Percentiles rank a stretch among this genome's conserved stretches.
Conservation (phyloP, 2,329 filamentous ascomycete genomes). For the Fusarium albidum region DNA sequence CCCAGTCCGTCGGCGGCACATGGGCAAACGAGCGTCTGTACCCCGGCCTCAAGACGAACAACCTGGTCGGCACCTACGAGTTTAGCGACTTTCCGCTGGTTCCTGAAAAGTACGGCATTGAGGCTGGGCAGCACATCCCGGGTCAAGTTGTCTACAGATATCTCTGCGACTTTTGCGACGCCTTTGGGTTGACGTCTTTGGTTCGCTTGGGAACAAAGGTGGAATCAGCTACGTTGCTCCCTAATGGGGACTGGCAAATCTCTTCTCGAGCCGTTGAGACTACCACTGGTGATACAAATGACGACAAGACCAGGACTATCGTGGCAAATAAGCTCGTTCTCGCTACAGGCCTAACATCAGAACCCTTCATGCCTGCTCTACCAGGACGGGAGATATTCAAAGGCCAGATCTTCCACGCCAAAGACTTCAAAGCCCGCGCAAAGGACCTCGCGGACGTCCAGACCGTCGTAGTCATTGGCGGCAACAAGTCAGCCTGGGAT, state of each 20-base stretch:
- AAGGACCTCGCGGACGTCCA: slow-evolving; percentile 42
- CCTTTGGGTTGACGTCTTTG: slow-evolving; percentile 56
- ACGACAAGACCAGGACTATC: no score
- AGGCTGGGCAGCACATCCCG: slow-evolving; percentile 45
- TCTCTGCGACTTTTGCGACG: slow-evolving; percentile 44
- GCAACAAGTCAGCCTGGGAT: slow-evolving; percentile 66
- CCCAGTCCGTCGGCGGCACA: slow-evolving; percentile 62
- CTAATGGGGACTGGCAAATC: slow-evolving; percentile 39
- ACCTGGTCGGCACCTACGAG: slow-evolving; percentile 68
- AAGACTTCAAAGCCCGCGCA: slow-evolving; percentile 47
- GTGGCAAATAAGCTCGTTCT: no score
- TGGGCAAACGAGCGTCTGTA: slow-evolving; percentile 67
- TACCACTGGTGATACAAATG: no score
- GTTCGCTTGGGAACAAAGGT: slow-evolving; percentile 60
- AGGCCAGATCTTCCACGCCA: slow-evolving; percentile 52
- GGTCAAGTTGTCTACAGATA: slow-evolving; percentile 46
- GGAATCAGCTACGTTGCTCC: slow-evolving; percentile 46
- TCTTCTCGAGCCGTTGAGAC: no score
- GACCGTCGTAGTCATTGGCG: slow-evolving; percentile 59
- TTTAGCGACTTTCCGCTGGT: slow-evolving; percentile 69
- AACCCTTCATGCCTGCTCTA: slow-evolving; percentile 50
- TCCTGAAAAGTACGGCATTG: slow-evolving; percentile 50
- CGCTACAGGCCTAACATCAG: slow-evolving; percentile 57
- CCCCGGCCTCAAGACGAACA: slow-evolving; percentile 68
- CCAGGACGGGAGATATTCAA: slow-evolving; percentile 47